These are phyloP conservation scores for Globisporangium uncinulatum DNA, from an alignment of 352 stramenopile genomes.

Conservation along the genomic window DNA sequence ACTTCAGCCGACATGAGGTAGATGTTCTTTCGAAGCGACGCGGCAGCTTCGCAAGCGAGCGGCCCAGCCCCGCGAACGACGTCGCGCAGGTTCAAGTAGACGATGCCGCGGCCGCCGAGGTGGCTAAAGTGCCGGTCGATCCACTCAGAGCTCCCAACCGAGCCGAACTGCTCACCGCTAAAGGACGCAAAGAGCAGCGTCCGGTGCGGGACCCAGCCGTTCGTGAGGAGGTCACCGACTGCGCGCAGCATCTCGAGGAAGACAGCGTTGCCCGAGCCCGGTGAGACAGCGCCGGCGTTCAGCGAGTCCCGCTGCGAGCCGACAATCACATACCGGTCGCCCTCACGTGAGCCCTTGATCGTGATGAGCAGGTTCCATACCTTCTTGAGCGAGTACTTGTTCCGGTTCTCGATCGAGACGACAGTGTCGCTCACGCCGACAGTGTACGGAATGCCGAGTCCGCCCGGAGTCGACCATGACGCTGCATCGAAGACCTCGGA, in stretches of 20 bases:
- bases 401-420: constrained; percentile 47
- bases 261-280: constrained; percentile 71
- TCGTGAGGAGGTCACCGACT: constrained; percentile 51
- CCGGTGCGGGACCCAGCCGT: constrained; percentile 72
- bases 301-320: constrained; percentile 60
- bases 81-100: constrained; percentile 71
- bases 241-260: constrained; percentile 66
- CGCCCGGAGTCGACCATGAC: constrained; percentile 22
- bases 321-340: constrained; percentile 75
- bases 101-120: constrained; percentile 50
- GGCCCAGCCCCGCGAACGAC: constrained; percentile 60
- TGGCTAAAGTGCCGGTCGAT: constrained; percentile 75
- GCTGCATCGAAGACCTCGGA: constrained; percentile 34
- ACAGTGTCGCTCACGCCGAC: constrained; percentile 20
- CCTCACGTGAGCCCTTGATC: constrained; percentile 57
- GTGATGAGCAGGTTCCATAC: constrained; percentile 80
- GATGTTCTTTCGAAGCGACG: constrained; percentile 70
- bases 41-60: constrained; percentile 61
- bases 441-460: constrained; percentile 26
- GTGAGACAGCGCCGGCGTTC: constrained; percentile 53
- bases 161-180: constrained; percentile 73
- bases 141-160: constrained; percentile 77
- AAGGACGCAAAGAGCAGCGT: constrained; percentile 75
- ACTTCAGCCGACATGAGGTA: constrained; percentile 66
- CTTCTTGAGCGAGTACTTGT: constrained; percentile 69